Conservation (phyloP, 1,284 basidiomycete genomes). For the Leccinum pachyderme region DNA sequence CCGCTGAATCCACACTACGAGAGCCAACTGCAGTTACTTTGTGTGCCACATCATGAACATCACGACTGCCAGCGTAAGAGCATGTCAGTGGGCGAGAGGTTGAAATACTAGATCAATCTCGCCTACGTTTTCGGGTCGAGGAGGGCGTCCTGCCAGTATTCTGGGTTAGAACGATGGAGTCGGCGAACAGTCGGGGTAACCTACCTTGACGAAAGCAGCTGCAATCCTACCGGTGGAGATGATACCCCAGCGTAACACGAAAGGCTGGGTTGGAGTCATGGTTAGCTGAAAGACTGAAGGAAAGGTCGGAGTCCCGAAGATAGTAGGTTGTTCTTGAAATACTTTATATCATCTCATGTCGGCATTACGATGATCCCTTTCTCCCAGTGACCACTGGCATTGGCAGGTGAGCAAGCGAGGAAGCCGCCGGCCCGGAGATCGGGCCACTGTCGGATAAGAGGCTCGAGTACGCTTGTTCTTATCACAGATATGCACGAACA, state of each 20-base stretch:
- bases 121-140: conserved; percentile 50
- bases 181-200: background rate
- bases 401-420: conserved; percentile 2
- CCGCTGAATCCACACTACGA: conserved; percentile 65
- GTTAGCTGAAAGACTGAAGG: background rate
- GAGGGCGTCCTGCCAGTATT: conserved; percentile 41
- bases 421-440: conserved; percentile 8
- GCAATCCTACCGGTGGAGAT: conserved; percentile 53
- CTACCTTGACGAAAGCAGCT: conserved; percentile 43
- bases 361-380: background rate
- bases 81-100: background rate
- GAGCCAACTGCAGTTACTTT: conserved; percentile 81
- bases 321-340: conserved; percentile 1
- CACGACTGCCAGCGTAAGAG: conserved; percentile 46
- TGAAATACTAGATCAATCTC: background rate
- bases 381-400: conserved; percentile 1
- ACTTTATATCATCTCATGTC: conserved; percentile 7
- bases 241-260: conserved; percentile 55
- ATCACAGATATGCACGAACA: conserved; percentile 12
- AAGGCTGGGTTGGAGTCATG: conserved; percentile 30
- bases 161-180: conserved; percentile 5
- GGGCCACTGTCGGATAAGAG: conserved; percentile 12
- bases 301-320: conserved; percentile 2
- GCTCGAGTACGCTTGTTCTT: background rate
- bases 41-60: conserved; percentile 73